Percentiles rank a stretch among this genome's conserved stretches.
phyloP scores from a whole-genome alignment of 345 rosid genomes.

The Cochlearia excelsa region DNA sequence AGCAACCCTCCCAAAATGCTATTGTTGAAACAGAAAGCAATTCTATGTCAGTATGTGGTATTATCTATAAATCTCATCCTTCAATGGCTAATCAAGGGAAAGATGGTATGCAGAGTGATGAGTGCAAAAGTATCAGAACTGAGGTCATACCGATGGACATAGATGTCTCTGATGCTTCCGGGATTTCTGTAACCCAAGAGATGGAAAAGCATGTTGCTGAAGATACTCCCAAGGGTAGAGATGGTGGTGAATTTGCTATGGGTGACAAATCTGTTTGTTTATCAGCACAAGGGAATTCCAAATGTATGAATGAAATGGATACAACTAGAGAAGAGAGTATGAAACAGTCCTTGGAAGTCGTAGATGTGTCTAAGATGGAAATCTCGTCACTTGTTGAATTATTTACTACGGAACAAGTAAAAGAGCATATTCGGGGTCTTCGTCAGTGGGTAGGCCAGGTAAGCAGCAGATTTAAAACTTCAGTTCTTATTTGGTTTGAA shows the following conservation, averaged over 20 bases:
- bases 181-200: conserved; percentile 40
- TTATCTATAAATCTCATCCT: conserved; percentile 38
- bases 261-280: conserved; percentile 34
- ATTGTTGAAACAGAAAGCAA: conserved; percentile 42
- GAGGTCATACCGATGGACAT: conserved; percentile 47
- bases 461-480: conserved; percentile 11
- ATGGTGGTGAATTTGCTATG: conserved; percentile 40
- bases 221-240: conserved; percentile 43
- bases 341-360: conserved; percentile 41
- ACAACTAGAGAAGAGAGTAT: conserved; percentile 55
- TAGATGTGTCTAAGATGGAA: conserved; percentile 57
- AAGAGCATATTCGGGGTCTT: conserved; percentile 88
- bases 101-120: conserved; percentile 25
- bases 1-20: conserved; percentile 49
- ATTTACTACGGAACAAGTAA: conserved; percentile 95
- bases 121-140: conserved; percentile 42
- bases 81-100: conserved; percentile 48
- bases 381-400: conserved; percentile 91
- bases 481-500: conserved; percentile 26
- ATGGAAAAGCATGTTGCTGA: conserved; percentile 49
- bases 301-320: conserved; percentile 47
- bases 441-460: conserved; percentile 99
- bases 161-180: conserved; percentile 47
- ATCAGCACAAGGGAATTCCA: conserved; percentile 46
- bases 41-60: conserved; percentile 30